These are phyloP conservation scores for Globisporangium paddicum DNA, from an alignment of 352 stramenopile genomes.

Conservation along the genomic window DNA sequence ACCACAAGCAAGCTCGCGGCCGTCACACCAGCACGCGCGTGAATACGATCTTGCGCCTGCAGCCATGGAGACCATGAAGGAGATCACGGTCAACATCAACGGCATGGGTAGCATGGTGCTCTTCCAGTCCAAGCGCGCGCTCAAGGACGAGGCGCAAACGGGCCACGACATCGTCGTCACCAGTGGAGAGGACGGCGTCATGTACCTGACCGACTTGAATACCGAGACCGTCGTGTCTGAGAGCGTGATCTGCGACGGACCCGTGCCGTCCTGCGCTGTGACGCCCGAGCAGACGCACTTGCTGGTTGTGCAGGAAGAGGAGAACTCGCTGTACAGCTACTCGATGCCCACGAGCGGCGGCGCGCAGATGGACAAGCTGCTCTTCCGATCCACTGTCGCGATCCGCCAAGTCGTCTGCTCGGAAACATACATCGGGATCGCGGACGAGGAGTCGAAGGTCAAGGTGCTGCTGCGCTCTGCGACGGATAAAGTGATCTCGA, in stretches of 20 bases:
- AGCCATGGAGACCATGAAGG: slow-evolving; percentile 71
- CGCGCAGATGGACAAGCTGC: slow-evolving; percentile 39
- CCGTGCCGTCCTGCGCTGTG: slow-evolving; percentile 66
- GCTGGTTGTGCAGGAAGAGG: slow-evolving; percentile 64
- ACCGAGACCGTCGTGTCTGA: slow-evolving; percentile 47
- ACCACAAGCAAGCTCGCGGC: neutral
- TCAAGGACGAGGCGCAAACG: slow-evolving; percentile 23
- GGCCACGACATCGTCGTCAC: slow-evolving; percentile 62
- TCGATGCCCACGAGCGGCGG: slow-evolving; percentile 42
- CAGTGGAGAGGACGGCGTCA: slow-evolving; percentile 73
- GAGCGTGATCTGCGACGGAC: slow-evolving; percentile 47
- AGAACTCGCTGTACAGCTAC: slow-evolving; percentile 69
- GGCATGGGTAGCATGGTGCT: slow-evolving; percentile 63
- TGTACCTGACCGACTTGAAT: slow-evolving; percentile 66
- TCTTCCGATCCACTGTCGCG: slow-evolving; percentile 67
- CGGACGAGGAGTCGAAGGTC: slow-evolving; percentile 68
- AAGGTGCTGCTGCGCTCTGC: slow-evolving; percentile 55
- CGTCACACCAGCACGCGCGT: neutral
- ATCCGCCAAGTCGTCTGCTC: slow-evolving; percentile 73
- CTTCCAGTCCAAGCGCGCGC: slow-evolving; percentile 25
- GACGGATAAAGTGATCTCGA: slow-evolving; percentile 54
- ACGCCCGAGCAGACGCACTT: slow-evolving; percentile 61
- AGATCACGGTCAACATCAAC: slow-evolving; percentile 70
- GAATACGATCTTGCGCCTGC: neutral
- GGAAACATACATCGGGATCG: slow-evolving; percentile 55